Conservation (phyloP, 345 rosid species). For the Cardamine resedifolia region DNA sequence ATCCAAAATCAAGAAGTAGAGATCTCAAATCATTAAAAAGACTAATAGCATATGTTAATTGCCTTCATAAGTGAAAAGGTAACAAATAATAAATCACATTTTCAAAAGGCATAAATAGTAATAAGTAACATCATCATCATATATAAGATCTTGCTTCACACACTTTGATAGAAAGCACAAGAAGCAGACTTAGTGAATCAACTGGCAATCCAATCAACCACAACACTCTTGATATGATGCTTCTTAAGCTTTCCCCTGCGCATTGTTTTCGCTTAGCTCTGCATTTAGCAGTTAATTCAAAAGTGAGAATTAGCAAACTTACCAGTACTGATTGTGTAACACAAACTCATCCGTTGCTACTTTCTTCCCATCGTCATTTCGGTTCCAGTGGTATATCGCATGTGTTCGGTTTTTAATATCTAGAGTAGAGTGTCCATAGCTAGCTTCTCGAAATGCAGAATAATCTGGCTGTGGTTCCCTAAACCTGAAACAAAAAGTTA, state of each 20-base stretch:
- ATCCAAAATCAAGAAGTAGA: background rate
- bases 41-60: background rate
- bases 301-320: conserved; percentile 27
- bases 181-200: background rate
- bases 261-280: conserved; percentile 10
- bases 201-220: conserved; percentile 30
- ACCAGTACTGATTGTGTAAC: conserved; percentile 79
- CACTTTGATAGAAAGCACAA: background rate
- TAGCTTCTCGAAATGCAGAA: conserved; percentile 96
- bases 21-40: background rate
- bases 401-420: conserved; percentile 86
- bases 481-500: conserved; percentile 48
- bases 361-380: conserved; percentile 86
- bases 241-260: conserved; percentile 71
- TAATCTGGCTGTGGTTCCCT: conserved; percentile 87
- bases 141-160: background rate
- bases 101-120: background rate
- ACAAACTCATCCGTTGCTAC: conserved; percentile 63
- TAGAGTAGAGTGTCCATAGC: conserved; percentile 85
- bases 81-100: background rate
- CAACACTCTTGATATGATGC: conserved; percentile 41
- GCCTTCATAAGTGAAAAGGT: background rate
- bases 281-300: background rate
- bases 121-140: background rate
- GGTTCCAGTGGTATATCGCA: conserved; percentile 89